Evolutionary conservation across 2,329 filamentous ascomycete genomes (phyloP).

Genomic region (Fusarium hainanense): DNA sequence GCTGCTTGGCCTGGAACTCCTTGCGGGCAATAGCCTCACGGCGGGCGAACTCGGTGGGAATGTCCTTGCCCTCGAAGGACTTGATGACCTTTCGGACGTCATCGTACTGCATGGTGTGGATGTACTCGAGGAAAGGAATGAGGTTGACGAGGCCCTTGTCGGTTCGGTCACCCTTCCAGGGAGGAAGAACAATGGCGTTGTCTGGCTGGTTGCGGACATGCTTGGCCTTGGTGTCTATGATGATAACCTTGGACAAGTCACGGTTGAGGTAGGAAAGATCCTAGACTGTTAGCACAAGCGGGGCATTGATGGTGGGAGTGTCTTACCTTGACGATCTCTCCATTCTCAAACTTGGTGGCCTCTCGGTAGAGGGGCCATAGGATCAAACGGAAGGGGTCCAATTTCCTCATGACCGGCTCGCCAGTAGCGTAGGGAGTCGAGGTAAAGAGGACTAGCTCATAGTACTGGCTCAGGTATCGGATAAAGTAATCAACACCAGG

Average conservation of each 20-base stretch:
- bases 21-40: conserved; percentile 87
- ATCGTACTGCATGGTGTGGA: conserved; percentile 90
- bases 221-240: conserved; percentile 85
- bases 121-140: conserved; percentile 97
- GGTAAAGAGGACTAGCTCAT: conserved; percentile 96
- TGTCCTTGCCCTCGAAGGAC: conserved; percentile 89
- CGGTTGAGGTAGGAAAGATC: conserved; percentile 98
- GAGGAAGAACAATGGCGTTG: conserved; percentile 90
- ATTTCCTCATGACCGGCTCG: conserved; percentile 88
- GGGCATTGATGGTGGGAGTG: neutral
- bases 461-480: conserved; percentile 96
- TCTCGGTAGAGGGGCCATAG: conserved; percentile 95
- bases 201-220: conserved; percentile 94
- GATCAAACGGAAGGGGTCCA: conserved; percentile 95
- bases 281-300: conserved; percentile 56
- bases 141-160: conserved; percentile 89
- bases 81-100: conserved; percentile 89
- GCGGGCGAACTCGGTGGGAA: conserved; percentile 88
- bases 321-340: conserved; percentile 91
- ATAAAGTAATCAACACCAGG: conserved; percentile 98
- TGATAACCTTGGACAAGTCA: conserved; percentile 92
- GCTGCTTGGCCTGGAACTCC: conserved; percentile 83
- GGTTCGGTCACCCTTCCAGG: conserved; percentile 85
- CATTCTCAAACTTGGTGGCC: conserved; percentile 96
- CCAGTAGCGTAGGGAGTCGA: conserved; percentile 84